Percentiles rank a stretch among this genome's conserved stretches.
Conservation (phyloP, 495 filamentous ascomycete species). For the Annulohypoxylon stygium region DNA sequence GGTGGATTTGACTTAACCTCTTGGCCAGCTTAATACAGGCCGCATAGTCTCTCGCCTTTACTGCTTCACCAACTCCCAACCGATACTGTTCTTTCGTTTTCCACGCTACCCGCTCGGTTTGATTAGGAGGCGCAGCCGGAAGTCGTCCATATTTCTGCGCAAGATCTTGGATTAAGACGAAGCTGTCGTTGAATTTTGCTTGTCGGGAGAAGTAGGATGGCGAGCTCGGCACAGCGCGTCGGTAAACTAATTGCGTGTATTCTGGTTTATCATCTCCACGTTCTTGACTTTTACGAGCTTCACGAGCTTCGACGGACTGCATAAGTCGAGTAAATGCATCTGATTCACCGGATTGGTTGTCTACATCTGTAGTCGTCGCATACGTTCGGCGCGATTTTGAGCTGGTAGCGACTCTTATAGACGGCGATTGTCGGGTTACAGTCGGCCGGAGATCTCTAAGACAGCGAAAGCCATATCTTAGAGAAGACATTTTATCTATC, state of each 20-base stretch:
- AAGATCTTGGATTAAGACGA: slow-evolving; percentile 78
- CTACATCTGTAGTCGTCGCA: slow-evolving; percentile 30
- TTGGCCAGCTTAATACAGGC: slow-evolving; percentile 80
- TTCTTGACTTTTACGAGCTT: slow-evolving; percentile 9
- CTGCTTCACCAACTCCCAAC: slow-evolving; percentile 76
- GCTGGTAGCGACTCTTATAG: slow-evolving; percentile 21
- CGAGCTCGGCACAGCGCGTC: slow-evolving; percentile 84
- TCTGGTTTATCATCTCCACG: no score
- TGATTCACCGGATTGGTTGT: slow-evolving; percentile 8
- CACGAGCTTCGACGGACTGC: slow-evolving; percentile 36
- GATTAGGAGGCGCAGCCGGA: slow-evolving; percentile 70
- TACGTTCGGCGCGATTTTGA: slow-evolving; percentile 35
- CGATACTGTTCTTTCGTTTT: slow-evolving; percentile 82
- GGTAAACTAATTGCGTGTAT: slow-evolving; percentile 41
- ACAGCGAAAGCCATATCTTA: slow-evolving; percentile 49
- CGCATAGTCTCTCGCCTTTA: slow-evolving; percentile 83
- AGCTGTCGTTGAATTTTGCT: slow-evolving; percentile 86
- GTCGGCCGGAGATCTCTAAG: slow-evolving; percentile 44
- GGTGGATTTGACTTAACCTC: slow-evolving; percentile 87
- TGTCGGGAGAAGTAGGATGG: slow-evolving; percentile 93
- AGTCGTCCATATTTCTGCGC: slow-evolving; percentile 77
- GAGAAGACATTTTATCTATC: slow-evolving; percentile 50
- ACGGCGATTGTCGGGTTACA: slow-evolving; percentile 38
- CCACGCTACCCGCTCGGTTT: slow-evolving; percentile 87
- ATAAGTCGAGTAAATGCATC: slow-evolving; percentile 24